Percentiles rank a stretch among this genome's conserved stretches.
phyloP scores from a whole-genome alignment of 345 rosid species.

The Moricandia moricandioides region DNA sequence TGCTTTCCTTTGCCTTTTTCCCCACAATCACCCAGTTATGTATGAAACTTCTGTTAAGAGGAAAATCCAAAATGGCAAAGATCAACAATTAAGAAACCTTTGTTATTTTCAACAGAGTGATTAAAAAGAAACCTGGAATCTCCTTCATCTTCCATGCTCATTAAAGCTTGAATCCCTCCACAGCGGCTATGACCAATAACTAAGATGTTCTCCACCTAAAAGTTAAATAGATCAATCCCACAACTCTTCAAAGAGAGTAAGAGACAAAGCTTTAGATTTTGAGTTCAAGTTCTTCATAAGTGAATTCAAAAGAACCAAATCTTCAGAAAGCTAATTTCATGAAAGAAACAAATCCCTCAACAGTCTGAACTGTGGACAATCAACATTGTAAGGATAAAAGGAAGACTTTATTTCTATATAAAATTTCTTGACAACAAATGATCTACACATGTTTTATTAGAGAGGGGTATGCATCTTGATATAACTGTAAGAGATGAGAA shows the following conservation, averaged over 20 bases:
- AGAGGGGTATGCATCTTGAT: too few relatives aligned
- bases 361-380: neutral
- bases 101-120: neutral
- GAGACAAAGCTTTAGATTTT: neutral
- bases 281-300: neutral
- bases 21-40: constrained; percentile 79
- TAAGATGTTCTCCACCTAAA: constrained; percentile 88
- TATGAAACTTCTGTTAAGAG: constrained; percentile 64
- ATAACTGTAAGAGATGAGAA: neutral
- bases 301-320: neutral
- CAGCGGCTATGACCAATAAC: constrained; percentile 93
- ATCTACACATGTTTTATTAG: neutral
- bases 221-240: neutral
- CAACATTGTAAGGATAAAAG: neutral
- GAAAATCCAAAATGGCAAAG: neutral
- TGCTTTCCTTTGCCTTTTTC: constrained; percentile 68
- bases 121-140: constrained; percentile 61
- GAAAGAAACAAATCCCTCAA: neutral
- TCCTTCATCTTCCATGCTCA: constrained; percentile 75
- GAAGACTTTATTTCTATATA: neutral
- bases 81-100: neutral
- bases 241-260: neutral
- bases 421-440: neutral
- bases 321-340: neutral
- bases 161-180: constrained; percentile 93